These are phyloP conservation scores for Physcia stellaris DNA, from an alignment of 495 filamentous ascomycete genomes.

Conservation along the genomic window DNA sequence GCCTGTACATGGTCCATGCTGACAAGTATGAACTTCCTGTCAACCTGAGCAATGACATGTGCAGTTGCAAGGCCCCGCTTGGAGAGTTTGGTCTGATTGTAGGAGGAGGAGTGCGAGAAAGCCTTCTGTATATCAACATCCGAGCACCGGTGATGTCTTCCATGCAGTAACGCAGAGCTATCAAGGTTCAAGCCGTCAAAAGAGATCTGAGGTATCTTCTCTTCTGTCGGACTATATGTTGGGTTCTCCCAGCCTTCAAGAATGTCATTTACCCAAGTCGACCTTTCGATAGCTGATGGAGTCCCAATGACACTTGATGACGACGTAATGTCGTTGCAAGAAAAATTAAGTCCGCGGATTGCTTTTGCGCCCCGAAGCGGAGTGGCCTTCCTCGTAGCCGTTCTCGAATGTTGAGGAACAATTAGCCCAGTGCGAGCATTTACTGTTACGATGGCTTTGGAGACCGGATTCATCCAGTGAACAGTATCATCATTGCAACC, in stretches of 20 bases:
- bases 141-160: constrained; percentile 12
- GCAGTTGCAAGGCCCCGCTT: constrained; percentile 49
- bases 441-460: constrained; percentile 42
- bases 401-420: constrained; percentile 9
- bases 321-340: too few species aligned
- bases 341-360: too few species aligned
- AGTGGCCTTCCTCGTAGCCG: too few species aligned
- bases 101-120: constrained; percentile 16
- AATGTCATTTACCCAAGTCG: constrained; percentile 29
- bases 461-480: constrained; percentile 55
- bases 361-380: too few species aligned
- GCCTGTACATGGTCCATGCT: constrained; percentile 25
- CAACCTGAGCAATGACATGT: constrained; percentile 66
- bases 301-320: too few species aligned
- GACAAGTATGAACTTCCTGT: constrained; percentile 76
- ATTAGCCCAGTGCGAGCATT: constrained; percentile 51
- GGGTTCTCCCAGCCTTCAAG: constrained; percentile 47
- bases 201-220: constrained; percentile 29
- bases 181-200: constrained; percentile 15
- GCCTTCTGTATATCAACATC: constrained; percentile 16
- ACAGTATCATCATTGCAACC: constrained; percentile 36
- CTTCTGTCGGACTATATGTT: constrained; percentile 39
- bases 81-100: constrained; percentile 41
- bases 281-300: too few species aligned
- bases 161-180: constrained; percentile 5